Conservation (phyloP, 164 flowering plant species). For the Chloranthus sessilifolius region DNA sequence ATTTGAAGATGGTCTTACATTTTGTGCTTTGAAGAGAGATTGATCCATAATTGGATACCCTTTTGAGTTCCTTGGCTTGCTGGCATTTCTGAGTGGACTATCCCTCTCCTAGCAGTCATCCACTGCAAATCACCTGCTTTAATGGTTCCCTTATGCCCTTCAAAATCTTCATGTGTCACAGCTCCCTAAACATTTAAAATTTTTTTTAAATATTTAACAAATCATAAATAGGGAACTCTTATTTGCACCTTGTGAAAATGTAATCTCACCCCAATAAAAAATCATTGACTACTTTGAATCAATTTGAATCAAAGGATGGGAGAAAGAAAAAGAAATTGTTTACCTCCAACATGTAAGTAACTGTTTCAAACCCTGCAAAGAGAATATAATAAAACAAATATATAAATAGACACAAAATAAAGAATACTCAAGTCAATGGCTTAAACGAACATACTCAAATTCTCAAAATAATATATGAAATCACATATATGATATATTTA, state of each 20-base stretch:
- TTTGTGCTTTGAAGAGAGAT: constrained; percentile 72
- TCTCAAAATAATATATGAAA: too few species aligned
- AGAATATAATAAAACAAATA: constrained; percentile 2
- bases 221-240: too few species aligned
- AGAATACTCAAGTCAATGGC: too few species aligned
- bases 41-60: constrained; percentile 88
- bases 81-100: constrained; percentile 92
- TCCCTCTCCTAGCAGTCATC: constrained; percentile 96
- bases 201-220: too few species aligned
- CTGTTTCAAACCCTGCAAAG: constrained; percentile 79
- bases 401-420: too few species aligned
- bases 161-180: constrained; percentile 71
- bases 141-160: constrained; percentile 77
- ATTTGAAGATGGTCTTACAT: too few species aligned
- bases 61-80: constrained; percentile 57
- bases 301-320: too few species aligned
- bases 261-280: too few species aligned
- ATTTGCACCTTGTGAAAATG: too few species aligned
- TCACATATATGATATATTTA: background rate
- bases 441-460: too few species aligned
- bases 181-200: constrained; percentile 49
- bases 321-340: too few species aligned
- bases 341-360: constrained; percentile 91
- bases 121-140: constrained; percentile 71
- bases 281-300: too few species aligned